phyloP scores from a whole-genome alignment of 1,284 basidiomycete genomes.

The Sanguinoderma infundibulare region DNA sequence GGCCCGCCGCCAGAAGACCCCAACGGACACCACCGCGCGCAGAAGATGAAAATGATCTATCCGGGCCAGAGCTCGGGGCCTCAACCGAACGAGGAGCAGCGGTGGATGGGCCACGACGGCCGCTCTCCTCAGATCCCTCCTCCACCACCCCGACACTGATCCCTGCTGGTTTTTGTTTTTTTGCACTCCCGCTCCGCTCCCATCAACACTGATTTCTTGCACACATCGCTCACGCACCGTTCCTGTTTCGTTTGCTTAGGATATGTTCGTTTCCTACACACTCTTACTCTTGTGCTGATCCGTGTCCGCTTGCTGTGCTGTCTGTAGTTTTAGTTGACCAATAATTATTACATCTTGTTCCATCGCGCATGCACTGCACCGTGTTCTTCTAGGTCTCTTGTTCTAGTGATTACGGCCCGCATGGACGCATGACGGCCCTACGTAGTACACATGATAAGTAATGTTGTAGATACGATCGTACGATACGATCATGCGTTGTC shows the following conservation, averaged over 20 bases:
- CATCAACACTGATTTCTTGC: background rate
- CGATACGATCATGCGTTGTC: background rate
- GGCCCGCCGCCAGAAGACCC: slow-evolving; percentile 13
- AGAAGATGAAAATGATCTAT: slow-evolving; percentile 20
- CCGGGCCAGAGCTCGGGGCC: slow-evolving; percentile 2
- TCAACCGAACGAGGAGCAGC: slow-evolving; percentile 18
- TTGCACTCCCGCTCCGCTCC: background rate
- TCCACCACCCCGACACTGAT: slow-evolving; percentile 16
- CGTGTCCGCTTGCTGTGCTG: slow-evolving; percentile 21
- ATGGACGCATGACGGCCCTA: background rate
- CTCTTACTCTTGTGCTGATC: slow-evolving; percentile 20
- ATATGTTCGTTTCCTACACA: slow-evolving; percentile 1
- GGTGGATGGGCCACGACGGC: slow-evolving; percentile 17
- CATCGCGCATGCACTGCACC: background rate
- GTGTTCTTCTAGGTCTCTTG: background rate
- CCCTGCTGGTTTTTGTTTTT: too few relatives aligned
- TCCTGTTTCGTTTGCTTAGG: slow-evolving; percentile 10
- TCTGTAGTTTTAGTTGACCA: slow-evolving; percentile 24
- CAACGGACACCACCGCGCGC: slow-evolving; percentile 8
- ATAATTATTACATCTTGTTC: slow-evolving; percentile 15
- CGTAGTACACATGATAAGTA: background rate
- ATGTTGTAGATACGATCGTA: background rate
- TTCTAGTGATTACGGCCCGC: background rate
- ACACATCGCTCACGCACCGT: background rate
- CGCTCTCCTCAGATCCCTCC: slow-evolving; percentile 18